Evolutionary conservation across 495 filamentous ascomycete species (phyloP).

Genomic region (Hypoxylon perforatum): DNA sequence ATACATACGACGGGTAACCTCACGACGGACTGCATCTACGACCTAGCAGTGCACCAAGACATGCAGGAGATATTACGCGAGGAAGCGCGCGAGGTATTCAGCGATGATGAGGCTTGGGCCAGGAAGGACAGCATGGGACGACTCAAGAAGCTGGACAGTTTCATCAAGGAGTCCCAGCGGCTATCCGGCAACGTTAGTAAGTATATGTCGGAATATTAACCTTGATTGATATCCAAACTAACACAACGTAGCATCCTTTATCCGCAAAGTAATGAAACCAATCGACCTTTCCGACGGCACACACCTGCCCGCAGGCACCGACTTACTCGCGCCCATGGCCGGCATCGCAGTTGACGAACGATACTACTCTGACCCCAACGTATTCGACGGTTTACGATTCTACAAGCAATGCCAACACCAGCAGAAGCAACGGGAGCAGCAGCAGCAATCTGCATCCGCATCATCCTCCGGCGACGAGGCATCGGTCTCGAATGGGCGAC

Average conservation of each 20-base stretch:
- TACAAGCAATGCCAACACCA: conserved; percentile 53
- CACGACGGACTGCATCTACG: conserved; percentile 53
- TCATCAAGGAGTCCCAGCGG: conserved; percentile 65
- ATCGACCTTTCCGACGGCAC: conserved; percentile 59
- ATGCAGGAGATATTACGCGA: conserved; percentile 60
- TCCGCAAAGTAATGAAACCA: conserved; percentile 52
- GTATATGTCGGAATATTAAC: conserved; percentile 17
- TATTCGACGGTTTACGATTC: conserved; percentile 67
- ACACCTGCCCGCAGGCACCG: conserved; percentile 53
- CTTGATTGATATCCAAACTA: conserved; percentile 1
- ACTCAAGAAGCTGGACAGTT: conserved; percentile 65
- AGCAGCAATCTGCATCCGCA: conserved; percentile 45
- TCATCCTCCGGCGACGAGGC: neutral
- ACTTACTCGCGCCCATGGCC: conserved; percentile 48
- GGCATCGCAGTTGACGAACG: conserved; percentile 47
- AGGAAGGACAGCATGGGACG: conserved; percentile 53
- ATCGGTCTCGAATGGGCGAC: conserved; percentile 29
- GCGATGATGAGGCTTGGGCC: conserved; percentile 50
- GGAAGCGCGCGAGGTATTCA: conserved; percentile 55
- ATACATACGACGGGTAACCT: conserved; percentile 54
- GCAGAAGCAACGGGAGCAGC: conserved; percentile 53
- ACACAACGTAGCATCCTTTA: conserved; percentile 49
- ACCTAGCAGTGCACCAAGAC: conserved; percentile 63
- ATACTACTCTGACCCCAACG: conserved; percentile 51
- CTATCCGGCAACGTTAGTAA: conserved; percentile 55